These are phyloP conservation scores for Adansonia rubrostipa DNA, from an alignment of 441 rosid species.

Conservation along the genomic window DNA sequence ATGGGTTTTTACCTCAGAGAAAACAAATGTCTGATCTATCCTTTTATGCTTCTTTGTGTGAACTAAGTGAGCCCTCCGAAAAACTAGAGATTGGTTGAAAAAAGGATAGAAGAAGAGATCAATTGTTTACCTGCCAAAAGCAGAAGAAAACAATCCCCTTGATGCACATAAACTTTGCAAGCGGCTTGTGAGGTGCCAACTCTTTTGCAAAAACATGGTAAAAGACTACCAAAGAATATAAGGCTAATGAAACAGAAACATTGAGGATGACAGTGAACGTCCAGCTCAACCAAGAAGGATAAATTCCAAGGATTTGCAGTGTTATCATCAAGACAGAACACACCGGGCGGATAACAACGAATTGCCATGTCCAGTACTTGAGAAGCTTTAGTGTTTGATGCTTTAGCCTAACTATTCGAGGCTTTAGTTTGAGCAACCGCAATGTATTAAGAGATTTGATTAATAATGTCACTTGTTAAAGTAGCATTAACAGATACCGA, in stretches of 20 bases:
- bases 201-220: slow-evolving; percentile 98
- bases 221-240: slow-evolving; percentile 81
- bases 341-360: slow-evolving; percentile 78
- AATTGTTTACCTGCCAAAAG: slow-evolving; percentile 91
- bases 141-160: slow-evolving; percentile 98
- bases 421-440: slow-evolving; percentile 51
- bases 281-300: slow-evolving; percentile 97
- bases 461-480: not conserved
- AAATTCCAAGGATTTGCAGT: slow-evolving; percentile 64
- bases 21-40: not conserved
- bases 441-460: slow-evolving; percentile 7
- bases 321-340: slow-evolving; percentile 88
- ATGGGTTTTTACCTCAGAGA: not conserved
- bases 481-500: not conserved
- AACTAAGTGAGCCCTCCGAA: not conserved
- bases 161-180: slow-evolving; percentile 96
- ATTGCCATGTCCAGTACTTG: slow-evolving; percentile 97
- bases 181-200: slow-evolving; percentile 89
- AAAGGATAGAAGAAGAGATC: not conserved
- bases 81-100: not conserved
- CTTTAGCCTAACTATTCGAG: slow-evolving; percentile 70
- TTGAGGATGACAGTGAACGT: slow-evolving; percentile 83
- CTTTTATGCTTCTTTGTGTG: slow-evolving; percentile 8
- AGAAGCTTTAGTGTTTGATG: slow-evolving; percentile 71
- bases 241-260: slow-evolving; percentile 82